Base-by-base conservation (phyloP, 1,139 yeast genomes). In the Blastobotrys arbuscula region DNA sequence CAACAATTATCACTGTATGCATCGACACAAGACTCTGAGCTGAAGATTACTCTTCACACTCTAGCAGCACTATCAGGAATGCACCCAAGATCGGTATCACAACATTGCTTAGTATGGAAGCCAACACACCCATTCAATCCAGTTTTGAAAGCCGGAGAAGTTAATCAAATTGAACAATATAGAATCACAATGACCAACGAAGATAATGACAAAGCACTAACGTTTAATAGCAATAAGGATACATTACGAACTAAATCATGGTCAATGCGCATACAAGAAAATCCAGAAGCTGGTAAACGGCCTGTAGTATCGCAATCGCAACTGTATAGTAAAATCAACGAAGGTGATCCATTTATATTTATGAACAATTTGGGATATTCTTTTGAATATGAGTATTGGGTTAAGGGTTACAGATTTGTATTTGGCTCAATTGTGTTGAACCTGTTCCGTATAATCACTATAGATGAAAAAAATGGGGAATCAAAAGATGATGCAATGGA, bases 211-310 rank as follows among this genome's bases (percentile, higher is more conserved):
- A 38, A 38, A 16, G 15, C 35, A 37, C 33, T 49, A 18, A 49
- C 54, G 31, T 53, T 42, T 28, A 10, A 36, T 16, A 54, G 51
- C 36, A 50, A 53, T 21, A 15, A 23, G 7, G 26, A 40, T 28
- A 24, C 7, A 6, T 44, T 60, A 39, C 44, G 47, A 28, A 44
- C 48, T 23, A 48, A 55, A 19, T 23, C 44, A 5, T 85, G 95
- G 95, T 75, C 82, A 0, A 59, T 88, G 26, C 84, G 81, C 55
- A 74, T 84, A 20, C 72, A 81, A 8, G 97, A 89, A 67, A 83
- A 88, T 15, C 97, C 97, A 0, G 82, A 85, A 31, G 95, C 95
- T 3, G 96, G 96, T 8, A 85, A 76, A 53, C 78, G 78, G 61
- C 76, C 76, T 68, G 82, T 75, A 54, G 76, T 71, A 43, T 81